Evolutionary conservation across 179 eudicot genomes (phyloP).

Genomic region (Carnegiea gigantea): DNA sequence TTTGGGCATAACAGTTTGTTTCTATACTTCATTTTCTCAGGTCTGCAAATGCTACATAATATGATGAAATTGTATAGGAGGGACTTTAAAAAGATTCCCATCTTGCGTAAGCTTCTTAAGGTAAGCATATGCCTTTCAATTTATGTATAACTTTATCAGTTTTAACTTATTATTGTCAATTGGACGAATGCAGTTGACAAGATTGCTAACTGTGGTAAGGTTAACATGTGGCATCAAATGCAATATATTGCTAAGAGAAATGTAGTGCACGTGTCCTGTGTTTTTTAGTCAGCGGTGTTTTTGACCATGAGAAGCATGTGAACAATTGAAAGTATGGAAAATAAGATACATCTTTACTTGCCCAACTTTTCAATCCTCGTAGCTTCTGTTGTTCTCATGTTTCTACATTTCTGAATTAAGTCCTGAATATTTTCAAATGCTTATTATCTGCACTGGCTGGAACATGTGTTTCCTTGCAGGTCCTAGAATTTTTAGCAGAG

Average conservation of each 20-base stretch:
- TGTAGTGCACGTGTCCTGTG: neutral
- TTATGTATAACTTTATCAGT: neutral
- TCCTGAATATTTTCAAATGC: neutral
- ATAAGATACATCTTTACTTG: neutral
- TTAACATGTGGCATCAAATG: neutral
- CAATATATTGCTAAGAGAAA: neutral
- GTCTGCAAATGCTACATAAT: conserved; percentile 95
- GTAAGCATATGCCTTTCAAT: conserved; percentile 32
- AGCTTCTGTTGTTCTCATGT: neutral
- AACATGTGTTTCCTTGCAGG: conserved; percentile 39
- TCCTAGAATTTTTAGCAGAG: conserved; percentile 72
- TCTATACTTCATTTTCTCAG: conserved; percentile 39
- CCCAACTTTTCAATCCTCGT: neutral
- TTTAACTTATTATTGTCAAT: neutral
- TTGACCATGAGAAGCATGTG: neutral
- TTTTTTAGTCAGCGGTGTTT: neutral
- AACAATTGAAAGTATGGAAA: neutral
- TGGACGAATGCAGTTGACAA: neutral
- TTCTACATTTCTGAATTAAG: conserved; percentile 1
- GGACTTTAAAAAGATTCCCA: conserved; percentile 81
- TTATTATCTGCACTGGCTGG: neutral
- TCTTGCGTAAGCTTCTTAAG: conserved; percentile 93
- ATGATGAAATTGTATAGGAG: conserved; percentile 81
- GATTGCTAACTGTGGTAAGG: neutral
- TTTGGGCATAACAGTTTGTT: conserved; percentile 13